Evolutionary conservation across 2,329 filamentous ascomycete genomes (phyloP).

Genomic region (Pseudomassariella vexata): DNA sequence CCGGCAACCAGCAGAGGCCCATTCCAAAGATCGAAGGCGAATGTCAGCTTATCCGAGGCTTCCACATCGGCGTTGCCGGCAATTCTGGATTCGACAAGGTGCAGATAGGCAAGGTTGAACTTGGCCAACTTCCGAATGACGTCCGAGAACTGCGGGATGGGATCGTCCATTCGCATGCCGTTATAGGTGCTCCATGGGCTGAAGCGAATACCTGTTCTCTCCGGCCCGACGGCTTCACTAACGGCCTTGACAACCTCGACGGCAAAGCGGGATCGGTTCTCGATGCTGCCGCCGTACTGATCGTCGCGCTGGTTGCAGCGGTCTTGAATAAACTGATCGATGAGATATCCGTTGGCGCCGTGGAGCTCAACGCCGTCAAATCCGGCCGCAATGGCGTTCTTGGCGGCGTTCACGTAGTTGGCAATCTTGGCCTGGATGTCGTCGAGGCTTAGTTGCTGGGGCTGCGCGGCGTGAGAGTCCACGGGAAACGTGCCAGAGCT

Average conservation of each 20-base stretch:
- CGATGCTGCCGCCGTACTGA: constrained; percentile 29
- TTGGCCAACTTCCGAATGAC: constrained; percentile 44
- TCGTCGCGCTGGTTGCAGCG: constrained; percentile 42
- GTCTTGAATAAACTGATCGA: constrained; percentile 50
- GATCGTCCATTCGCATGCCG: constrained; percentile 57
- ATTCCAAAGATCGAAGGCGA: constrained; percentile 27
- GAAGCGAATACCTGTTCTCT: constrained; percentile 50
- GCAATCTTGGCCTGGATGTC: constrained; percentile 59
- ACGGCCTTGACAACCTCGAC: constrained; percentile 40
- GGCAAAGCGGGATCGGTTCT: constrained; percentile 47
- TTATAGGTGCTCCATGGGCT: constrained; percentile 58
- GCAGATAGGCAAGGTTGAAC: constrained; percentile 53
- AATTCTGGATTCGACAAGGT: constrained; percentile 54
- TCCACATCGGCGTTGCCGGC: constrained; percentile 35
- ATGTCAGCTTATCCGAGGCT: constrained; percentile 23
- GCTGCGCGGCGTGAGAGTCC: constrained; percentile 42
- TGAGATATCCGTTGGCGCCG: constrained; percentile 53
- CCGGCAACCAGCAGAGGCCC: constrained; percentile 27
- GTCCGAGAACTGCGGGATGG: constrained; percentile 57
- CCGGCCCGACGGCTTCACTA: constrained; percentile 37
- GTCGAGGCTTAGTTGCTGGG: constrained; percentile 55
- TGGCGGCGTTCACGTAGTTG: constrained; percentile 47
- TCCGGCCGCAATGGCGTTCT: constrained; percentile 54
- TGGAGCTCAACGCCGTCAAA: constrained; percentile 65
- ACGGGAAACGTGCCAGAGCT: constrained; percentile 26